Evolutionary conservation across 2,329 filamentous ascomycete species (phyloP), one percentile per base, ranked within the genome.

Genomic region (Arthrobotrys musiformis): DNA sequence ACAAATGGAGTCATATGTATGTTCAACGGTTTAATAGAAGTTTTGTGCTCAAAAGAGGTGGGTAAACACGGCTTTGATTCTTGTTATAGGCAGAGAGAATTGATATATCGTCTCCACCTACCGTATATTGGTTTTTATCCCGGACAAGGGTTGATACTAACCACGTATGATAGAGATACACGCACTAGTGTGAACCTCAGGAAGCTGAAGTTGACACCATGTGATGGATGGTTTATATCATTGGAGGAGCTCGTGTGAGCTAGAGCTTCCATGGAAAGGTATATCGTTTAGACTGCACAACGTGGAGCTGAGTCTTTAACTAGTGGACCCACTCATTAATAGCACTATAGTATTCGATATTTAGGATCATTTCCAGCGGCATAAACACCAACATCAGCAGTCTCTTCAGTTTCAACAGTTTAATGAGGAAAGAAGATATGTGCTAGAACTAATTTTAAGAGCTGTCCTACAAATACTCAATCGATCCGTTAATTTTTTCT

Each of bases 221-320:
- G 54, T 58, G 54, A 58, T 58, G 26, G 22, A 24, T 44, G 0
- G n/a, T n/a, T n/a, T 58, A 7, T 42, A 2, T 42, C 54, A 58
- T 40, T 30, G 54, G 54, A 58, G 54, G 54, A 58, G 33, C 54
- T 58, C 54, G 30, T 40, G 33, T 58, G 54, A 58, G 30, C 54
- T 58, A 28, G 33, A 58, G 54, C 54, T 40, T 58, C 30, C 33
- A 9, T 37, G 30, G 28, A 28, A 58, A 58, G 30, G n/a, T 40
- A 58, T 33, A 26, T 24, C 44, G 19, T 35, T 35, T 35, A 52
- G 48, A 52, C 15, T 2, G 7, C 2, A 22, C 1, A 40, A 30
- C 17, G 8, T 58, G 9, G 8, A 58, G 54, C 54, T 40, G 33
- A 40, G 15, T 4, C 8, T 56, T 35, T 17, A 35, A 56, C 28